Percentiles rank a stretch among this genome's conserved stretches.
These are phyloP conservation scores for Fusarium nisikadoi DNA, from an alignment of 2,329 filamentous ascomycete species.

Conservation along the genomic window DNA sequence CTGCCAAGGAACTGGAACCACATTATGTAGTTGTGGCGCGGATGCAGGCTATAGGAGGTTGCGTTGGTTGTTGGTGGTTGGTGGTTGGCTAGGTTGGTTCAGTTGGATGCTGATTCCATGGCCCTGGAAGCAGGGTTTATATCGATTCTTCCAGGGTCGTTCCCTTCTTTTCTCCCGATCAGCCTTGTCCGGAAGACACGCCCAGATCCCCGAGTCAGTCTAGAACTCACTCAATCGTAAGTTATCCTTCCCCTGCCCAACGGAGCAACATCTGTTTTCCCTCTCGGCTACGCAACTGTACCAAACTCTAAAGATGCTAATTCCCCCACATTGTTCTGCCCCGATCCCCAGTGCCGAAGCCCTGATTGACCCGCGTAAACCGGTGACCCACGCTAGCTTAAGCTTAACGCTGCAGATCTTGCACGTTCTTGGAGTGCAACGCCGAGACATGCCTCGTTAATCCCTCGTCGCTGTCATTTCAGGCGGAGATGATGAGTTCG, in stretches of 20 bases:
- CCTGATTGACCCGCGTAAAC: constrained; percentile 6
- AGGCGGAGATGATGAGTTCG: background rate
- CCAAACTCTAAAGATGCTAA: constrained; percentile 4
- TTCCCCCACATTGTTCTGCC: background rate
- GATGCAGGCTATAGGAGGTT: background rate
- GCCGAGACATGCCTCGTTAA: constrained; percentile 15
- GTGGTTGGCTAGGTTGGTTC: background rate
- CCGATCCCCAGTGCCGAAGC: background rate
- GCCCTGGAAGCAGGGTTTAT: background rate
- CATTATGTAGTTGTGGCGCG: background rate
- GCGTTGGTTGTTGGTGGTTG: background rate
- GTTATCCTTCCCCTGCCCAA: background rate
- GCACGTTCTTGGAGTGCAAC: constrained; percentile 1
- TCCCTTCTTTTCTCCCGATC: background rate
- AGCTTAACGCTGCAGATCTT: constrained; percentile 17
- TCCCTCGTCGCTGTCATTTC: constrained; percentile 10
- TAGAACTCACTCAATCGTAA: constrained; percentile 13
- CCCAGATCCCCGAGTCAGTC: background rate
- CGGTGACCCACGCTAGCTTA: background rate
- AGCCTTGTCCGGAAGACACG: background rate
- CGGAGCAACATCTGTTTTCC: background rate
- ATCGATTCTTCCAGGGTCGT: background rate
- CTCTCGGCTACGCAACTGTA: background rate
- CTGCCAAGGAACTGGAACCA: background rate
- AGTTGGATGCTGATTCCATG: background rate